Evolutionary conservation across 2,329 filamentous ascomycete species (phyloP).

Genomic region (Phyllosticta citribraziliensis): DNA sequence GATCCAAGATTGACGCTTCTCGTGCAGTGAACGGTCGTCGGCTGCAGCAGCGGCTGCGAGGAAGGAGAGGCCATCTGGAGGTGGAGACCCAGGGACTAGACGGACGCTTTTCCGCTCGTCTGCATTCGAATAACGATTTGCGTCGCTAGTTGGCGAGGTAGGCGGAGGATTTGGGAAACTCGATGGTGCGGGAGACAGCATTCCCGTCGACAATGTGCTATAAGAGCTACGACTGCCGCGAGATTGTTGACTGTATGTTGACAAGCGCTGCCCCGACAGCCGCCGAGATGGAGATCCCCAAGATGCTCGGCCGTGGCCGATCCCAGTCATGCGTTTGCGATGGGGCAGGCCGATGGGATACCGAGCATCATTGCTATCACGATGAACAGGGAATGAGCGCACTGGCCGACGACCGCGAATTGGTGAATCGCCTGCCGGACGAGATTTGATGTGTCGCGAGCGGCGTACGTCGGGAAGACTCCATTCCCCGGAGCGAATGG

Average conservation of each 20-base stretch:
- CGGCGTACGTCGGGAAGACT: constrained; percentile 8
- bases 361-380: constrained; percentile 13
- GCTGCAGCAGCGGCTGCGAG: constrained; percentile 4
- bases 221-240: constrained; percentile 28
- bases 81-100: constrained; percentile 23
- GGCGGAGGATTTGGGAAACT: constrained; percentile 26
- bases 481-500: constrained; percentile 22
- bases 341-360: constrained; percentile 18
- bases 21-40: constrained; percentile 28
- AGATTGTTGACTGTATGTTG: constrained; percentile 11
- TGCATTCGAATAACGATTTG: constrained; percentile 14
- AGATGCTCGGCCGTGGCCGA: constrained; percentile 22
- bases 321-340: constrained; percentile 23
- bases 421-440: constrained; percentile 20
- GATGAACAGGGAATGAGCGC: constrained; percentile 7
- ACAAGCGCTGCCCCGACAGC: background rate
- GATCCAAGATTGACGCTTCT: constrained; percentile 34
- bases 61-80: constrained; percentile 21
- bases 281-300: constrained; percentile 6
- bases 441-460: constrained; percentile 24
- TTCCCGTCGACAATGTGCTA: constrained; percentile 30
- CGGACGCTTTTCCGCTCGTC: constrained; percentile 28
- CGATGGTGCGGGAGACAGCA: constrained; percentile 29
- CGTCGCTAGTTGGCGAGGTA: constrained; percentile 16
- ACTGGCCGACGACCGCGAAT: constrained; percentile 8